Evolutionary conservation across 2,329 filamentous ascomycete species (phyloP).

Genomic region (Hypoxylon sp.): DNA sequence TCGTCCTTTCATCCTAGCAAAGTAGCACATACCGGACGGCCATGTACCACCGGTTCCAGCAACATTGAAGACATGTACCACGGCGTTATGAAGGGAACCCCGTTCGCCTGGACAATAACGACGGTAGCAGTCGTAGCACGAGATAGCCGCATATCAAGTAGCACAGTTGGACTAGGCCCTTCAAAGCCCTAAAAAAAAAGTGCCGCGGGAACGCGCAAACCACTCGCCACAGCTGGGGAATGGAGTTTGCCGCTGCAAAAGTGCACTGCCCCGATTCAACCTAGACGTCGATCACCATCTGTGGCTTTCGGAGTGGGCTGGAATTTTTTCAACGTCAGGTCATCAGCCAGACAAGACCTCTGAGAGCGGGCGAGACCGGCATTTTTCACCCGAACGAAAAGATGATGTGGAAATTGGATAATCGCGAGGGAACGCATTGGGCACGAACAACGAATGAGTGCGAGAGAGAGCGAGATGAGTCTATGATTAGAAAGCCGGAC

Average conservation of each 20-base stretch:
- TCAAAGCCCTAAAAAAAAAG: too few relatives aligned
- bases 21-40: constrained; percentile 28
- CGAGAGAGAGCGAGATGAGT: constrained; percentile 4
- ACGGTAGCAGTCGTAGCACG: constrained; percentile 15
- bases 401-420: constrained; percentile 24
- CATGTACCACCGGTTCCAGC: constrained; percentile 25
- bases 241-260: constrained; percentile 14
- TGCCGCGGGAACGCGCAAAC: constrained; percentile 34
- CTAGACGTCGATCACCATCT: constrained; percentile 35
- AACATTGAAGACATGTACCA: constrained; percentile 28
- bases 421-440: constrained; percentile 17
- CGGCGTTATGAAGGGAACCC: constrained; percentile 16
- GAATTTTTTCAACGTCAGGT: constrained; percentile 34
- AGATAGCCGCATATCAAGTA: constrained; percentile 37
- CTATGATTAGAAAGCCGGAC: constrained; percentile 26
- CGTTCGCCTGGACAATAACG: constrained; percentile 13
- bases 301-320: constrained; percentile 34
- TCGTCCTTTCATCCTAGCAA: constrained; percentile 19
- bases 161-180: constrained; percentile 12
- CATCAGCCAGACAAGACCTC: constrained; percentile 2
- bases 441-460: background rate
- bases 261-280: constrained; percentile 37
- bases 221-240: constrained; percentile 39
- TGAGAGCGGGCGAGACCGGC: constrained; percentile 11
- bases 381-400: constrained; percentile 13